phyloP scores from a whole-genome alignment of 2,329 filamentous ascomycete genomes.

The Fusarium sp. region DNA sequence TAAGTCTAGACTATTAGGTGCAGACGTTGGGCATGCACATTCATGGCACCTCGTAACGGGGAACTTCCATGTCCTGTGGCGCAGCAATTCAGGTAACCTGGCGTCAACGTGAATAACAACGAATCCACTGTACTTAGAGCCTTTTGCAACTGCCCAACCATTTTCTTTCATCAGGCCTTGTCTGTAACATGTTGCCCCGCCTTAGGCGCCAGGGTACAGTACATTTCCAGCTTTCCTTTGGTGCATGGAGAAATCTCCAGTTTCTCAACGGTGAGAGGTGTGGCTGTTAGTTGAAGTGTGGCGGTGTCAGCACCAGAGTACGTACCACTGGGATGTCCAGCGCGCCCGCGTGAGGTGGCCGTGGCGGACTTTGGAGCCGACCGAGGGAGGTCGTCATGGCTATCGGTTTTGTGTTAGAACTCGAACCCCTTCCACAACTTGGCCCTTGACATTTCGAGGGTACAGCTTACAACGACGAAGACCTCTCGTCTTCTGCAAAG shows the following conservation, averaged over 20 bases:
- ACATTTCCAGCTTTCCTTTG: neutral
- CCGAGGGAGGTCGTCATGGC: slow-evolving; percentile 27
- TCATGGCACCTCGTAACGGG: neutral
- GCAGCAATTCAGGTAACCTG: slow-evolving; percentile 6
- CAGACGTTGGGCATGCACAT: slow-evolving; percentile 7
- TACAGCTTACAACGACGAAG: neutral
- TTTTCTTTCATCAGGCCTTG: neutral
- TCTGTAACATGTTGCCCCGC: slow-evolving; percentile 18
- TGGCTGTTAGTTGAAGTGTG: slow-evolving; percentile 20
- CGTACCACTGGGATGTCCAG: slow-evolving; percentile 11
- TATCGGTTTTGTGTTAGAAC: slow-evolving; percentile 10
- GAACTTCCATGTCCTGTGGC: slow-evolving; percentile 23
- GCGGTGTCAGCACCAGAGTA: slow-evolving; percentile 16
- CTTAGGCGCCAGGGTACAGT: slow-evolving; percentile 5
- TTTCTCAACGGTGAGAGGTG: neutral
- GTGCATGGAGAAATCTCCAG: slow-evolving; percentile 6
- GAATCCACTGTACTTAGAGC: neutral
- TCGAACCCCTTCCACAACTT: slow-evolving; percentile 33
- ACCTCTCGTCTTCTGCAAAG: neutral
- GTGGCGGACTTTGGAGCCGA: slow-evolving; percentile 26
- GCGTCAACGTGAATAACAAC: slow-evolving; percentile 1
- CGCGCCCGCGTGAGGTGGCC: neutral
- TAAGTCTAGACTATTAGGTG: neutral
- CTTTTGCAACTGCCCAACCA: slow-evolving; percentile 24
- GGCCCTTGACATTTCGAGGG: neutral